Conservation (phyloP, 495 filamentous ascomycete genomes). For the Apiosordaria backusii region DNA sequence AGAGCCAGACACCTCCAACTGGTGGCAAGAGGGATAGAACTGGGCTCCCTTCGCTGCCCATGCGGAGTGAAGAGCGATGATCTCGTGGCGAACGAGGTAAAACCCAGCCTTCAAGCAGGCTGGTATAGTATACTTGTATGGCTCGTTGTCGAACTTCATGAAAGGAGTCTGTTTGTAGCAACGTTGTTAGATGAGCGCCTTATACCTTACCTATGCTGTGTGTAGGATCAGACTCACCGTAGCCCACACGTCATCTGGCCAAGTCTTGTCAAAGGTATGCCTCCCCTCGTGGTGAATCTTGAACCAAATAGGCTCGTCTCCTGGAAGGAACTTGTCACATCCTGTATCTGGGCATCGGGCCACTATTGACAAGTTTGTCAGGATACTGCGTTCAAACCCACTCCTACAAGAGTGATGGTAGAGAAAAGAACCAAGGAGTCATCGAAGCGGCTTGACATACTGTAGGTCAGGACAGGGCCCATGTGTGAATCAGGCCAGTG, state of each 20-base stretch:
- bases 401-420: neutral
- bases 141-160: constrained; percentile 54
- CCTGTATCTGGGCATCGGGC: constrained; percentile 34
- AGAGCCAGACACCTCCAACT: constrained; percentile 60
- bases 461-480: constrained; percentile 57
- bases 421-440: constrained; percentile 31
- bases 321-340: constrained; percentile 18
- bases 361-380: constrained; percentile 14
- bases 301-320: constrained; percentile 45
- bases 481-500: constrained; percentile 56
- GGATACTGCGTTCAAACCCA: neutral
- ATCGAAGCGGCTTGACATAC: constrained; percentile 12
- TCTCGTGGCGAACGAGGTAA: constrained; percentile 69
- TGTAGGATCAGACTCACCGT: no score
- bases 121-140: constrained; percentile 60
- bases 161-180: constrained; percentile 33
- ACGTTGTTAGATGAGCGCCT: no score
- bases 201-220: no score
- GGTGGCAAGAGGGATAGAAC: constrained; percentile 69
- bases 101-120: constrained; percentile 53
- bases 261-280: constrained; percentile 40
- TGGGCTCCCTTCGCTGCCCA: constrained; percentile 53
- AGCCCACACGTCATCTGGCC: constrained; percentile 30
- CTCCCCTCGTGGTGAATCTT: constrained; percentile 60
- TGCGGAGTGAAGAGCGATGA: constrained; percentile 64